Percentiles rank a stretch among this genome's conserved stretches.
These are phyloP conservation scores for Suillus alpinus DNA, from an alignment of 768 basidiomycete genomes.

Conservation along the genomic window DNA sequence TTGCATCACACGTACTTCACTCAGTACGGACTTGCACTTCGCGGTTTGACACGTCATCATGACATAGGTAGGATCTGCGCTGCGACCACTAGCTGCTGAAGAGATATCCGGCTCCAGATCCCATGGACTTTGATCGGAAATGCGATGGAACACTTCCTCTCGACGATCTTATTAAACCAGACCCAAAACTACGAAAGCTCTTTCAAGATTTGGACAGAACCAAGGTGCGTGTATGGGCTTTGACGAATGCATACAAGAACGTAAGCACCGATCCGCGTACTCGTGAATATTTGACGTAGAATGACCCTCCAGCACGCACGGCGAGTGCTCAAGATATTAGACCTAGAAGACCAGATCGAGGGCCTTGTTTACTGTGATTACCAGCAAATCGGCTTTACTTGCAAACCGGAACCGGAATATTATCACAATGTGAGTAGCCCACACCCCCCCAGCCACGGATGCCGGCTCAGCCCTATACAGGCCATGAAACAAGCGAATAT, in stretches of 20 bases:
- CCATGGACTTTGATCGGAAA: constrained; percentile 78
- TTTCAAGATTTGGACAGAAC: constrained; percentile 76
- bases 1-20: constrained; percentile 74
- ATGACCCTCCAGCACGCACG: constrained; percentile 61
- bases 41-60: constrained; percentile 76
- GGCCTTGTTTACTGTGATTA: constrained; percentile 84
- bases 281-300: constrained; percentile 7
- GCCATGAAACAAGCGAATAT: constrained; percentile 63
- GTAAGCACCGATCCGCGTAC: constrained; percentile 40
- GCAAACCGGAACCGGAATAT: constrained; percentile 78
- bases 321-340: constrained; percentile 73
- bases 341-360: constrained; percentile 67
- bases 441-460: background rate
- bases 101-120: constrained; percentile 45
- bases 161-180: constrained; percentile 71
- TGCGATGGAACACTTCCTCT: constrained; percentile 84
- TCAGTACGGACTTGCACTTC: constrained; percentile 79
- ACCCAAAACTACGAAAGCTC: constrained; percentile 59
- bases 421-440: constrained; percentile 51
- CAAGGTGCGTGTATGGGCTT: constrained; percentile 78
- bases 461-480: constrained; percentile 32
- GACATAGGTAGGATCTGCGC: constrained; percentile 48
- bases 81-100: background rate
- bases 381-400: constrained; percentile 57
- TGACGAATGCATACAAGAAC: constrained; percentile 80